phyloP scores from a whole-genome alignment of 2,329 filamentous ascomycete genomes.

The Ophiostoma perfectum region DNA sequence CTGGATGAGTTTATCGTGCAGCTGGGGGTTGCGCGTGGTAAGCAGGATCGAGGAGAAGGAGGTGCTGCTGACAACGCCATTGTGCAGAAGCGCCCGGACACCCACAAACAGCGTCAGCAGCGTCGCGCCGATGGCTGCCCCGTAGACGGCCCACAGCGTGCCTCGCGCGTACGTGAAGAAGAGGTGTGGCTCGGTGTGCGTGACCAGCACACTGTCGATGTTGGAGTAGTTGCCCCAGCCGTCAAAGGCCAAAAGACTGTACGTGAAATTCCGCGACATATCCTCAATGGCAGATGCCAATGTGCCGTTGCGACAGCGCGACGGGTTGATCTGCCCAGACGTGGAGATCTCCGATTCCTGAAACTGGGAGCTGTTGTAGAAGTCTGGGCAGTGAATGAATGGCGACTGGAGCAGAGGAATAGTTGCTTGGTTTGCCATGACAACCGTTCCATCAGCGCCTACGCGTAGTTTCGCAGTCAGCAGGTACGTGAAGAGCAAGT shows the following conservation, averaged over 20 bases:
- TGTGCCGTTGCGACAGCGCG: slow-evolving; percentile 20
- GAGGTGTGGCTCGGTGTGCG: slow-evolving; percentile 12
- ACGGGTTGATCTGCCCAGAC: neutral
- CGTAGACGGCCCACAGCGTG: slow-evolving; percentile 60
- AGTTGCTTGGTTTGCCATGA: neutral
- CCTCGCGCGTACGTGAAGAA: slow-evolving; percentile 17
- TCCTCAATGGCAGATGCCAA: slow-evolving; percentile 23
- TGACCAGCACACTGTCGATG: neutral
- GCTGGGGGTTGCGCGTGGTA: slow-evolving; percentile 19
- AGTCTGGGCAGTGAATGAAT: slow-evolving; percentile 19
- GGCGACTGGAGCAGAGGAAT: slow-evolving; percentile 20
- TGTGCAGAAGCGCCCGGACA: slow-evolving; percentile 39
- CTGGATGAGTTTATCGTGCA: neutral
- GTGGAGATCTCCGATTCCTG: neutral
- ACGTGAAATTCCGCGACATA: slow-evolving; percentile 24
- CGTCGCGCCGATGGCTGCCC: slow-evolving; percentile 55
- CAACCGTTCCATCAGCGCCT: neutral
- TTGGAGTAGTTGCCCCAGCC: slow-evolving; percentile 3
- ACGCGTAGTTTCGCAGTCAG: neutral
- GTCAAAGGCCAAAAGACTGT: slow-evolving; percentile 19
- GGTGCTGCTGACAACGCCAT: slow-evolving; percentile 26
- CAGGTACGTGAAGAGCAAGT: slow-evolving; percentile 19
- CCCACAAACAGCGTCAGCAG: slow-evolving; percentile 31
- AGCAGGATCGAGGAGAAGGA: slow-evolving; percentile 20
- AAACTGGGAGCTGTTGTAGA: slow-evolving; percentile 19